Evolutionary conservation across 208 protist species (phyloP).

Genomic region (Wallacemonas sp.): DNA sequence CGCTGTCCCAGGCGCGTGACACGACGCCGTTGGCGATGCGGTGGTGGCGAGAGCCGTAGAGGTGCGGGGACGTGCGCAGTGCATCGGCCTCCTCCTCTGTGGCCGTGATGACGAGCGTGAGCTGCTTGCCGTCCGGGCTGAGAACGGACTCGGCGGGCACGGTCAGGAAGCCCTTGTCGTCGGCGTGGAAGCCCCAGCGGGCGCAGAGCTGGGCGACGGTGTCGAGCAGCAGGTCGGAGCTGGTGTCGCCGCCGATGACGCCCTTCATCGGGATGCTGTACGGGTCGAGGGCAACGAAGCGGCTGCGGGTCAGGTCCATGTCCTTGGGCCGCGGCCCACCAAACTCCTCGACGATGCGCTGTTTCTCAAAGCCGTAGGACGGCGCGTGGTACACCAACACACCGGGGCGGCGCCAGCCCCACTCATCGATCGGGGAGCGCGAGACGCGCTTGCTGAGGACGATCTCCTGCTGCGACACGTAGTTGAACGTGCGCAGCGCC

Average conservation of each 20-base stretch:
- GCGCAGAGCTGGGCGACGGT: constrained; percentile 78
- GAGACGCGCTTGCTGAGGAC: constrained; percentile 83
- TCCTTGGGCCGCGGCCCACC: constrained; percentile 83
- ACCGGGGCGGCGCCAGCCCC: constrained; percentile 81
- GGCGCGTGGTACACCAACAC: constrained; percentile 88
- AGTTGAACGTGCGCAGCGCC: constrained; percentile 84
- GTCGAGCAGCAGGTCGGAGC: constrained; percentile 79
- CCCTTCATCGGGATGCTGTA: constrained; percentile 92
- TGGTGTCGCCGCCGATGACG: constrained; percentile 74
- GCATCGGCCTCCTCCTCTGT: constrained; percentile 52
- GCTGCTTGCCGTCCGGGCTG: constrained; percentile 42
- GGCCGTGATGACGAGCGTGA: constrained; percentile 62
- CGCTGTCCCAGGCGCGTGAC: constrained; percentile 80
- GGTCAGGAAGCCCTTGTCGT: constrained; percentile 80
- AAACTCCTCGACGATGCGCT: constrained; percentile 92
- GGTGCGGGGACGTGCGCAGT: constrained; percentile 59
- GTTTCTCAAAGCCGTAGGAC: constrained; percentile 81
- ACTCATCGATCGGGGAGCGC: constrained; percentile 88
- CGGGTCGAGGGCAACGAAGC: constrained; percentile 84
- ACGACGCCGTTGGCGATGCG: constrained; percentile 71
- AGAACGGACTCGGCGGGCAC: constrained; percentile 70
- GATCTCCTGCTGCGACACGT: constrained; percentile 82
- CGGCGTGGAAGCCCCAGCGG: constrained; percentile 89
- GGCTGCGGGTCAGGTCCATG: constrained; percentile 64
- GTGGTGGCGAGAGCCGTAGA: constrained; percentile 85